Percentiles rank a stretch among this genome's conserved stretches.
These are phyloP conservation scores for Magnaporthiopsis incrustans DNA, from an alignment of 2,329 filamentous ascomycete species.

Conservation along the genomic window DNA sequence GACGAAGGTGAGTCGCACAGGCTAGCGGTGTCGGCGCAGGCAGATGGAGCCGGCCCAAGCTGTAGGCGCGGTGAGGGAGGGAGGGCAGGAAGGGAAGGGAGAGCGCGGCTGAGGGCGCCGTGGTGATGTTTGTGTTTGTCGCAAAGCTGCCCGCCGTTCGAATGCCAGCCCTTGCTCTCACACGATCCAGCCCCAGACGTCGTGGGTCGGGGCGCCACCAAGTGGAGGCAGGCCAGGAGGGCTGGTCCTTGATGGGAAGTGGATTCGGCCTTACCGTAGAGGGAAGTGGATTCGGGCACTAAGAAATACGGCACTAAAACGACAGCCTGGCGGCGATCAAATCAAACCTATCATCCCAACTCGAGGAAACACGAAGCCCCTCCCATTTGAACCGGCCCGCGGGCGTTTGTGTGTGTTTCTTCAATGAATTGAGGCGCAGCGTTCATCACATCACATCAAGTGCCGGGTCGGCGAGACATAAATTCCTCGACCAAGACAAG, in stretches of 20 bases:
- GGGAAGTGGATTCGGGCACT: too few relatives aligned
- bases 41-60: too few relatives aligned
- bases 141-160: neutral
- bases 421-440: neutral
- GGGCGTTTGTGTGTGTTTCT: too few relatives aligned
- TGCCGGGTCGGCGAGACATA: neutral
- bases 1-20: neutral
- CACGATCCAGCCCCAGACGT: neutral
- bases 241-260: neutral
- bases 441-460: neutral
- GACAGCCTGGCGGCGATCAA: too few relatives aligned
- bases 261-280: too few relatives aligned
- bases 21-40: neutral
- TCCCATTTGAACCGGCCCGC: too few relatives aligned
- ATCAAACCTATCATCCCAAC: neutral
- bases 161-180: neutral
- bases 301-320: too few relatives aligned
- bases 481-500: neutral
- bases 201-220: neutral
- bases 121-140: neutral
- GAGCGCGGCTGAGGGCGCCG: neutral
- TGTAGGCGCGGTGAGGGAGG: neutral
- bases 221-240: too few relatives aligned
- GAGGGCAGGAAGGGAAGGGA: neutral
- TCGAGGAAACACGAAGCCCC: neutral